A percentile compares a stretch with the other conserved stretches of the same genome.
Evolutionary conservation across 176 grass and related monocot species (phyloP).

Genomic region (Bonia amplexicaulis): DNA sequence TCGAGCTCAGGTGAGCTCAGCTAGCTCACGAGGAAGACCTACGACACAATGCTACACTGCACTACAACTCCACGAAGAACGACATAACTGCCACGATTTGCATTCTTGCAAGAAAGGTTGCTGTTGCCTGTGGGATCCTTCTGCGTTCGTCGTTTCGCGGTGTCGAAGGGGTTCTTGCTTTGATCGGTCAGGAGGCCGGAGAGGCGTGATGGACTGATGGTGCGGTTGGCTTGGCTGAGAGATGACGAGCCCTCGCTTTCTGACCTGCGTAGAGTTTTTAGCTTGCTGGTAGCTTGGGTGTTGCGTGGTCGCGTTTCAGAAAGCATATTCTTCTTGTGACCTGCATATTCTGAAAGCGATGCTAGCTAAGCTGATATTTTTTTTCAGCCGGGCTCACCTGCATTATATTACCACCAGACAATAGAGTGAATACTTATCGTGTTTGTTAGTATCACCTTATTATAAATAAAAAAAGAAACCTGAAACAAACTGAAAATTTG

Average conservation of each 20-base stretch:
- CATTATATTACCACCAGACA: too few species aligned
- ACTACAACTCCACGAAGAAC: neutral
- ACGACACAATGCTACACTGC: neutral
- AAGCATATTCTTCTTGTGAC: neutral
- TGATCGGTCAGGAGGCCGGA: neutral
- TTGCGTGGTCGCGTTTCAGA: neutral
- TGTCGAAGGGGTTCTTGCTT: neutral
- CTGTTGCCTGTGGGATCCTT: neutral
- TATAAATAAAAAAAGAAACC: too few species aligned
- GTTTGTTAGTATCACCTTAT: too few species aligned
- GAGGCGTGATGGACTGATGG: neutral
- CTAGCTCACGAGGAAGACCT: neutral
- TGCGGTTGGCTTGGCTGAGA: conserved; percentile 8
- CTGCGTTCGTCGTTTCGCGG: neutral
- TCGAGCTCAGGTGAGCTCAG: neutral
- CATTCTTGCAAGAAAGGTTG: neutral
- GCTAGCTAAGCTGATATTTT: neutral
- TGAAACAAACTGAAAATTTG: too few species aligned
- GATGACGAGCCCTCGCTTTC: neutral
- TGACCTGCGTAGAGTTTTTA: neutral
- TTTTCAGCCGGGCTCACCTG: too few species aligned
- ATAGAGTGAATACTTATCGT: too few species aligned
- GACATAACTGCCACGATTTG: neutral
- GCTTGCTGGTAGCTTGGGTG: neutral
- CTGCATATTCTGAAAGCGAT: neutral